Conservation (phyloP, 2,329 filamentous ascomycete genomes). For the Pseudocercospora fijiensis region DNA sequence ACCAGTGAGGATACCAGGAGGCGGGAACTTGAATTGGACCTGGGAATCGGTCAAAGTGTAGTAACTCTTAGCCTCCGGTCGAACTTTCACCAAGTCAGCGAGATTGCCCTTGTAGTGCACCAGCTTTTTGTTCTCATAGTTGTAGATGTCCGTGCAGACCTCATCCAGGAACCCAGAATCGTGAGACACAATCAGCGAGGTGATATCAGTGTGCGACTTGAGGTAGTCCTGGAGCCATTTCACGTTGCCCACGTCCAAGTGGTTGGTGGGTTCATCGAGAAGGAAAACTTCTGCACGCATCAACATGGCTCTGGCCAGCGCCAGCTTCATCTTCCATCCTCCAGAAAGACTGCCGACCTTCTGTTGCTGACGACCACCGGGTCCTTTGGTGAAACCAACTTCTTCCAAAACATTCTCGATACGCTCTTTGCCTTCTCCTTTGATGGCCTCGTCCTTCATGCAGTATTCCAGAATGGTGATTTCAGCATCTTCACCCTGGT, state of each 20-base stretch:
- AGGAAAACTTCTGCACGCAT: slow-evolving; percentile 94
- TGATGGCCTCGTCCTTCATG: slow-evolving; percentile 81
- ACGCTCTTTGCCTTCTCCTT: slow-evolving; percentile 72
- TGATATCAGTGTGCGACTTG: slow-evolving; percentile 93
- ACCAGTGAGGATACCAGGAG: slow-evolving; percentile 88
- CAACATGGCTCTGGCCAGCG: slow-evolving; percentile 92
- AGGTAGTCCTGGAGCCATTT: slow-evolving; percentile 95
- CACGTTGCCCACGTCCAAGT: slow-evolving; percentile 93
- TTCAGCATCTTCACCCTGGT: slow-evolving; percentile 96
- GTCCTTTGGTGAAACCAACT: slow-evolving; percentile 89
- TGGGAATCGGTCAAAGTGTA: slow-evolving; percentile 88
- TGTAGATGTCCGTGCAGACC: slow-evolving; percentile 97
- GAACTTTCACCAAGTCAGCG: slow-evolving; percentile 78
- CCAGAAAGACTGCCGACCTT: slow-evolving; percentile 93
- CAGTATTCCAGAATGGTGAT: slow-evolving; percentile 94
- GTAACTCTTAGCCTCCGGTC: slow-evolving; percentile 95
- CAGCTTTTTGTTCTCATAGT: slow-evolving; percentile 98
- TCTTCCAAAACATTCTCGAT: slow-evolving; percentile 82
- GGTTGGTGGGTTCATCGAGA: slow-evolving; percentile 98
- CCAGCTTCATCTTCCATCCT: slow-evolving; percentile 99
- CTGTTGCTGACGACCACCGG: slow-evolving; percentile 82
- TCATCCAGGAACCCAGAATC: slow-evolving; percentile 96
- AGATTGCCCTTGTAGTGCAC: slow-evolving; percentile 81
- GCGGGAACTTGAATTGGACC: slow-evolving; percentile 96
- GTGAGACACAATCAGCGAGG: slow-evolving; percentile 96